Conservation (phyloP, 306 rosid species). For the Prunus campanulata region DNA sequence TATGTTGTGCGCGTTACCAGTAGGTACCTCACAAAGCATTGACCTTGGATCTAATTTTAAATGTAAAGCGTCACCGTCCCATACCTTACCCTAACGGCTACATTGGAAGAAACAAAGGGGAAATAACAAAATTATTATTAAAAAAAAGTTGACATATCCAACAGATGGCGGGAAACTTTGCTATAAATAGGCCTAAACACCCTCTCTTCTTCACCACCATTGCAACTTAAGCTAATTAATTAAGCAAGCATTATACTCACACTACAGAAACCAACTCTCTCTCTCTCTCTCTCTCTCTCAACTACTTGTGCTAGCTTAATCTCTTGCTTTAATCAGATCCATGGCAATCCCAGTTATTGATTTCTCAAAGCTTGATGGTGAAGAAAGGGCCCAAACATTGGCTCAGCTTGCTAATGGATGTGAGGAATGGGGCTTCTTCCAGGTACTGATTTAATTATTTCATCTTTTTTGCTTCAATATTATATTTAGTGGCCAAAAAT, state of each 20-base stretch:
- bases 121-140: neutral
- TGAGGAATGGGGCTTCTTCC: constrained; percentile 99
- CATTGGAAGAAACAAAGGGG: constrained; percentile 31
- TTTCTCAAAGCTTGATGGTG: constrained; percentile 83
- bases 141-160: constrained; percentile 44
- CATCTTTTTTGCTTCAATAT: neutral
- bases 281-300: constrained; percentile 11
- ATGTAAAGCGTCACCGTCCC: constrained; percentile 60
- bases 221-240: constrained; percentile 11
- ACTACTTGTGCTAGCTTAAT: neutral
- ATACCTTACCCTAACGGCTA: constrained; percentile 53
- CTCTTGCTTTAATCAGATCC: constrained; percentile 10
- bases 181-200: constrained; percentile 56
- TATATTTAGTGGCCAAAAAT: neutral
- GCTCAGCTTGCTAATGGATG: constrained; percentile 85
- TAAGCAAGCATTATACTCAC: neutral
- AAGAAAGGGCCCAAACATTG: constrained; percentile 73
- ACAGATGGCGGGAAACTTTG: constrained; percentile 46
- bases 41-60: constrained; percentile 34
- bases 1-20: constrained; percentile 44
- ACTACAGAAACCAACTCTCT: constrained; percentile 1
- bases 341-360: constrained; percentile 96
- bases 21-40: constrained; percentile 45
- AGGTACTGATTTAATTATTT: constrained; percentile 41
- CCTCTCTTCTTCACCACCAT: constrained; percentile 33